phyloP scores from a whole-genome alignment of 2,329 filamentous ascomycete genomes.

The Colletotrichum sp. region DNA sequence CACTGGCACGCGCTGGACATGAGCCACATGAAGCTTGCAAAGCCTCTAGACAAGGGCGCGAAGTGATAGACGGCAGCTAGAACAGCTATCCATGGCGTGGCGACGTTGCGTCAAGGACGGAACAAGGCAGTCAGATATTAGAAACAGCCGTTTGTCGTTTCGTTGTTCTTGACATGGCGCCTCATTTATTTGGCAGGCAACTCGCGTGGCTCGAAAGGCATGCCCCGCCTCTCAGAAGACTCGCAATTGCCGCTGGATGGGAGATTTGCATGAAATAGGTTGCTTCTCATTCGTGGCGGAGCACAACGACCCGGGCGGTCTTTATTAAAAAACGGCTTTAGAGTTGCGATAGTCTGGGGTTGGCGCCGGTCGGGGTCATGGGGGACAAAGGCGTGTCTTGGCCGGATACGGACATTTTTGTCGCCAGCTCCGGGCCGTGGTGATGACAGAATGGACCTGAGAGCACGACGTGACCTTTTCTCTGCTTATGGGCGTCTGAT shows the following conservation, averaged over 20 bases:
- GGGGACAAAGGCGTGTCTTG: neutral
- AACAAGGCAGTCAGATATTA: neutral
- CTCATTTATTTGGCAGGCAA: neutral
- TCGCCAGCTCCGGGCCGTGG: neutral
- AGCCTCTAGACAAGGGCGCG: neutral
- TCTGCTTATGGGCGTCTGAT: neutral
- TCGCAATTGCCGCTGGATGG: conserved; percentile 34
- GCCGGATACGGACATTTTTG: neutral
- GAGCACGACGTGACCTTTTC: neutral
- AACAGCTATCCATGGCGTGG: neutral
- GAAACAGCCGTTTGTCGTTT: neutral
- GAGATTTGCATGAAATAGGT: neutral
- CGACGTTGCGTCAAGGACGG: neutral
- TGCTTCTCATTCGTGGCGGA: neutral
- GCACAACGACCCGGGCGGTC: neutral
- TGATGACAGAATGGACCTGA: neutral
- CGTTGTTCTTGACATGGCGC: neutral
- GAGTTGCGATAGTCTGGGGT: neutral
- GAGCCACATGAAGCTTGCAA: neutral
- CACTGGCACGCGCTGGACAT: neutral
- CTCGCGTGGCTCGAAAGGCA: neutral
- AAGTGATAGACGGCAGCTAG: neutral
- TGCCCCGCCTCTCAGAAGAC: conserved; percentile 29
- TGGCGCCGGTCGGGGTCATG: neutral
- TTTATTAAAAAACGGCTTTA: neutral